A percentile compares a stretch with the other conserved stretches of the same genome.
These are phyloP conservation scores for Tremellales sp. DNA, from an alignment of 1,284 basidiomycete genomes.

Conservation along the genomic window DNA sequence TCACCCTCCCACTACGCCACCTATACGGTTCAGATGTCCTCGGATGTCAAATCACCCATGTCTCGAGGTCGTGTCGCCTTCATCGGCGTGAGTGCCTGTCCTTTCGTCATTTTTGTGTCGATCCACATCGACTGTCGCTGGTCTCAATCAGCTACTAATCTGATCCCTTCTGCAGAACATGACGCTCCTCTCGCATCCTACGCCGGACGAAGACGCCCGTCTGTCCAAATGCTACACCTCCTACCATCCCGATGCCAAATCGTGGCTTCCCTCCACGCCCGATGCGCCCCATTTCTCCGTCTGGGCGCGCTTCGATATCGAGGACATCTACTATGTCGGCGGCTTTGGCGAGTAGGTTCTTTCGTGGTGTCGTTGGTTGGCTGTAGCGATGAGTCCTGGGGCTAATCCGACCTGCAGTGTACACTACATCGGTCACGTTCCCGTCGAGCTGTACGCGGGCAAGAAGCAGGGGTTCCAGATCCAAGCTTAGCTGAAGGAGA, in stretches of 20 bases:
- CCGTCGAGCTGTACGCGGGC: conserved; percentile 55
- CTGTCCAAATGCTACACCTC: conserved; percentile 32
- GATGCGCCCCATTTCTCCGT: conserved; percentile 35
- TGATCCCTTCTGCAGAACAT: conserved; percentile 28
- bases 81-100: conserved; percentile 51
- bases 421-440: conserved; percentile 60
- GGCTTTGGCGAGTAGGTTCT: conserved; percentile 59
- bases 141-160: not conserved
- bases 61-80: conserved; percentile 54
- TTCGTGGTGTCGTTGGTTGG: not conserved
- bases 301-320: conserved; percentile 43
- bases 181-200: conserved; percentile 29
- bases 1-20: conserved; percentile 53
- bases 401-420: conserved; percentile 13
- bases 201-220: conserved; percentile 15
- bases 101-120: not conserved
- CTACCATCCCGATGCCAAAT: conserved; percentile 44
- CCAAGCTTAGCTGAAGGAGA: too few relatives aligned
- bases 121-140: not conserved
- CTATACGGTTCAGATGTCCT: conserved; percentile 54
- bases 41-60: conserved; percentile 48
- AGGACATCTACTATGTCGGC: conserved; percentile 63
- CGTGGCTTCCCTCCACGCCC: conserved; percentile 38
- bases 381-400: not conserved
- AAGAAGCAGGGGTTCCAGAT: too few relatives aligned